Conservation (phyloP, 441 rosid species). For the Corymbia citriodora region DNA sequence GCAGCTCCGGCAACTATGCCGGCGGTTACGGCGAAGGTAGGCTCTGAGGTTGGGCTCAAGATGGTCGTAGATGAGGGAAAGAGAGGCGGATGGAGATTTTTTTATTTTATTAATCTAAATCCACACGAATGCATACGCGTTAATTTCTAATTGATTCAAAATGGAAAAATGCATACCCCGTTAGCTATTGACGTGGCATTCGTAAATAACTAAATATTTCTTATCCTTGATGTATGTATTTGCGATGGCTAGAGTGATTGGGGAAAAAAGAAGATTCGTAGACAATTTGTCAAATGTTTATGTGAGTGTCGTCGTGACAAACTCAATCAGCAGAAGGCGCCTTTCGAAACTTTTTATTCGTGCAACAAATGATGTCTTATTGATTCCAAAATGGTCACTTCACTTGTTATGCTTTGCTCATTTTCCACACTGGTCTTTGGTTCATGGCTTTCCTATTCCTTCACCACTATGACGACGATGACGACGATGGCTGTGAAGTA, state of each 20-base stretch:
- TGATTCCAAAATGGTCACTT: not conserved
- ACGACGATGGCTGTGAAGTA: too few species aligned
- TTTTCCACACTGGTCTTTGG: too few species aligned
- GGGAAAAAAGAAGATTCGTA: too few species aligned
- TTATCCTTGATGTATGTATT: not conserved
- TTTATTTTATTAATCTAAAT: not conserved
- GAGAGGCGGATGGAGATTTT: not conserved
- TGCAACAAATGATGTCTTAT: not conserved
- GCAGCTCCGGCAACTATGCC: fast-evolving
- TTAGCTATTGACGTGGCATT: too few species aligned
- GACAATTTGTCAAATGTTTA: not conserved
- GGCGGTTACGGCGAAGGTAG: not conserved
- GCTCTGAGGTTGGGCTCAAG: not conserved
- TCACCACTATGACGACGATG: too few species aligned
- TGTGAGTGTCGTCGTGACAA: not conserved
- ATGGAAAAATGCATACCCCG: not conserved
- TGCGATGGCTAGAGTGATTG: not conserved
- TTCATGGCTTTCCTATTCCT: too few species aligned
- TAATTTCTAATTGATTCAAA: not conserved
- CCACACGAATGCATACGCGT: not conserved
- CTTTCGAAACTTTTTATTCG: fast-evolving
- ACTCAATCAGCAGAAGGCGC: fast-evolving
- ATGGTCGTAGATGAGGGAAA: not conserved
- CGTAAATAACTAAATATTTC: not conserved
- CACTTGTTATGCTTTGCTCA: not conserved